phyloP scores from a whole-genome alignment of 202 grass and related monocot genomes.

The Panicum virgatum region DNA sequence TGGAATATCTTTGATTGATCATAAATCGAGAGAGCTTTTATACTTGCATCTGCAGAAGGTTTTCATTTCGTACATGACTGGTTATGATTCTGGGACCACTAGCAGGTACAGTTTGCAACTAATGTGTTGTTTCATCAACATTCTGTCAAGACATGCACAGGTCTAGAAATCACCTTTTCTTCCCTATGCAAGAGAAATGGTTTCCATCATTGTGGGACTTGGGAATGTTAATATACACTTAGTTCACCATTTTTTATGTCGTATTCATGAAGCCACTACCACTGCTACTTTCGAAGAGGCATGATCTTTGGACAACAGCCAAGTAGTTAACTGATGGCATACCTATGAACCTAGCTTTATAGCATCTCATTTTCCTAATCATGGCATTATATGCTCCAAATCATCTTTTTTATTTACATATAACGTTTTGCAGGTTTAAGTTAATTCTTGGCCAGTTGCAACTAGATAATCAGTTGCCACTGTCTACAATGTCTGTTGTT shows the following conservation, averaged over 20 bases:
- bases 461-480: constrained; percentile 96
- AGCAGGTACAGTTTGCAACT: constrained; percentile 67
- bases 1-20: constrained; percentile 93
- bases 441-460: constrained; percentile 85
- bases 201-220: constrained; percentile 9
- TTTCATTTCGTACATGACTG: constrained; percentile 85
- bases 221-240: constrained; percentile 17
- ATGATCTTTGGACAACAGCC: constrained; percentile 8
- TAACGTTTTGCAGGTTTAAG: constrained; percentile 77
- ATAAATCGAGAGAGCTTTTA: constrained; percentile 84
- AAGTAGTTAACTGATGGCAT: background rate
- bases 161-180: background rate
- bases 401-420: background rate
- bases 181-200: constrained; percentile 19
- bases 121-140: background rate
- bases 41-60: constrained; percentile 91
- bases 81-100: constrained; percentile 81
- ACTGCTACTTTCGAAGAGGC: background rate
- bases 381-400: background rate
- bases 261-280: constrained; percentile 8
- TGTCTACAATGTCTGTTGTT: constrained; percentile 92
- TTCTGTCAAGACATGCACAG: constrained; percentile 9
- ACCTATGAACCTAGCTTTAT: constrained; percentile 11
- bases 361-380: constrained; percentile 6
- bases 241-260: constrained; percentile 3